Percentiles rank a stretch among this genome's conserved stretches.
Evolutionary conservation across 495 filamentous ascomycete genomes (phyloP).

Genomic region (Penicillium verhagenii): DNA sequence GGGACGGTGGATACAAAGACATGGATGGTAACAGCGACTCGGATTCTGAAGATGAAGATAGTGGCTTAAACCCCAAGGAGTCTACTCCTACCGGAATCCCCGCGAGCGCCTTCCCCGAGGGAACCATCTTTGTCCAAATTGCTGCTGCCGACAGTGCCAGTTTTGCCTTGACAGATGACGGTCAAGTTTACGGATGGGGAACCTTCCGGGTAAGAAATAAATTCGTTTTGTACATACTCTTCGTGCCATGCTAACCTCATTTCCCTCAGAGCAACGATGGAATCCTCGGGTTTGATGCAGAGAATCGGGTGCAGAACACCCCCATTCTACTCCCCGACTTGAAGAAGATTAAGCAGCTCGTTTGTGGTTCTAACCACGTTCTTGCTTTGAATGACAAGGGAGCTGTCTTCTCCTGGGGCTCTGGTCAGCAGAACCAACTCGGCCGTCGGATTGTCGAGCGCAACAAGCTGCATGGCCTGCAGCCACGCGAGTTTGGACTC

Average conservation of each 20-base stretch:
- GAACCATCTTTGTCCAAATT: constrained; percentile 57
- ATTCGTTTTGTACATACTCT: neutral
- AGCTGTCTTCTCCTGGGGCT: constrained; percentile 61
- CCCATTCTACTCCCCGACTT: constrained; percentile 52
- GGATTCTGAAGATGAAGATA: constrained; percentile 53
- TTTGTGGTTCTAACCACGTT: constrained; percentile 60
- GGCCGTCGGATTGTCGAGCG: constrained; percentile 61
- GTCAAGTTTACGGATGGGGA: constrained; percentile 68
- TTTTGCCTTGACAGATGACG: constrained; percentile 66
- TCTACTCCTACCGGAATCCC: constrained; percentile 59
- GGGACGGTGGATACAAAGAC: constrained; percentile 64
- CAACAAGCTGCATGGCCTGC: constrained; percentile 54
- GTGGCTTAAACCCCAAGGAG: constrained; percentile 60
- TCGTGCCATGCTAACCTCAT: constrained; percentile 16
- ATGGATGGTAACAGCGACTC: constrained; percentile 55
- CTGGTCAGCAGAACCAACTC: constrained; percentile 62
- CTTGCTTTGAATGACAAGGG: constrained; percentile 58
- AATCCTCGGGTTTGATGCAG: constrained; percentile 53
- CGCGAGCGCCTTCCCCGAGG: constrained; percentile 48
- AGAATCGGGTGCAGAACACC: constrained; percentile 40
- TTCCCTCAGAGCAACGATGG: constrained; percentile 53
- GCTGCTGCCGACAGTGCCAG: constrained; percentile 63
- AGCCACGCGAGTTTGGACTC: constrained; percentile 67
- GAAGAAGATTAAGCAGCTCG: constrained; percentile 56
- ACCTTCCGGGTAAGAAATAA: constrained; percentile 58